Percentiles rank a stretch among this genome's conserved stretches.
Conservation (phyloP, 805 yeast species). For the Wickerhamiella sorbophila region DNA sequence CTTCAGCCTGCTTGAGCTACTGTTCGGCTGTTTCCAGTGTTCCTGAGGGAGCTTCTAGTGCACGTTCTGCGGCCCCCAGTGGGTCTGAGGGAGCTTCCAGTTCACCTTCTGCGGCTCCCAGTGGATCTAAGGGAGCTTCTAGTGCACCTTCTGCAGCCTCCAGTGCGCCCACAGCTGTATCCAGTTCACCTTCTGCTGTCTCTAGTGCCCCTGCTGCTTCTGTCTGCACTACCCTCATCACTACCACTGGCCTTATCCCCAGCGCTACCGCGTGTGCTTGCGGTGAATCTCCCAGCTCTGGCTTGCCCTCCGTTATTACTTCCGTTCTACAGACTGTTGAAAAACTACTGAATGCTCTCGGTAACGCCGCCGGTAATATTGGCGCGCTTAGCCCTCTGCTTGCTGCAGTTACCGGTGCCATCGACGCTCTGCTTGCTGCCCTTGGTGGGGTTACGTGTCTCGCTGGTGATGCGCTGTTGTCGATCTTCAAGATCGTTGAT, state of each 20-base stretch:
- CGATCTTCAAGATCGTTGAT: not conserved
- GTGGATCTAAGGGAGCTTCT: too few relatives aligned
- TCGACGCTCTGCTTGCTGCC: conserved; percentile 3
- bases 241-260: too few relatives aligned
- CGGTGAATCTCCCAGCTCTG: conserved; percentile 1
- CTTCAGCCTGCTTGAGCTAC: not conserved
- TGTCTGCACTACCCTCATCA: not conserved
- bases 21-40: not conserved
- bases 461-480: not conserved
- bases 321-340: conserved; percentile 7
- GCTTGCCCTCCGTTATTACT: conserved; percentile 12
- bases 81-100: too few relatives aligned
- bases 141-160: not conserved
- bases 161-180: not conserved
- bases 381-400: conserved; percentile 1
- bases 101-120: too few relatives aligned
- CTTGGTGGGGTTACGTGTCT: conserved; percentile 1
- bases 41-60: too few relatives aligned
- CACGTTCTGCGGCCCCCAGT: too few relatives aligned
- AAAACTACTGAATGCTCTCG: not conserved
- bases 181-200: too few relatives aligned
- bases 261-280: not conserved
- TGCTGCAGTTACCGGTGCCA: not conserved
- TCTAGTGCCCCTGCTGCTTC: not conserved
- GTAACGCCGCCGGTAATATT: conserved; percentile 5